These are phyloP conservation scores for Mycogone perniciosa DNA, from an alignment of 2,329 filamentous ascomycete genomes.

Conservation along the genomic window DNA sequence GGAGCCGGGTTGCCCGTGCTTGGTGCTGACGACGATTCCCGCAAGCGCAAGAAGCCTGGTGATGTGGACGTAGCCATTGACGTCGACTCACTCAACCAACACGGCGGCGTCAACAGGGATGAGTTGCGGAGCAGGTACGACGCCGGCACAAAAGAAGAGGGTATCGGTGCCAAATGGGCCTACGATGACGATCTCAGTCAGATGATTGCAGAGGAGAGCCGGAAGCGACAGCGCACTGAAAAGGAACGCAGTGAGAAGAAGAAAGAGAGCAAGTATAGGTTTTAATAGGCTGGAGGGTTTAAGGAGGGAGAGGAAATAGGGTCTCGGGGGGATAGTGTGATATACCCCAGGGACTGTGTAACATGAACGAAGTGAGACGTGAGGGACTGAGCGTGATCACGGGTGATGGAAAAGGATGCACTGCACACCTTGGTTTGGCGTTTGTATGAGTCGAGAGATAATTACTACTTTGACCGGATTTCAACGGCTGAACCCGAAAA, in stretches of 20 bases:
- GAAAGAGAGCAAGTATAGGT: conserved; percentile 49
- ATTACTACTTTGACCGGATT: too few species aligned
- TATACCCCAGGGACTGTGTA: neutral
- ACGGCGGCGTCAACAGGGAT: conserved; percentile 78
- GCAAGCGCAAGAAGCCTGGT: conserved; percentile 92
- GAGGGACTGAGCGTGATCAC: neutral
- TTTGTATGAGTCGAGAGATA: too few species aligned
- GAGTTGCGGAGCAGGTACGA: conserved; percentile 78
- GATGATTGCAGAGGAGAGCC: conserved; percentile 90
- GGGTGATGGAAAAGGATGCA: too few species aligned
- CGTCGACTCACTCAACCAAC: conserved; percentile 67
- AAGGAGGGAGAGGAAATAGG: neutral
- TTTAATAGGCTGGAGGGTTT: conserved; percentile 23
- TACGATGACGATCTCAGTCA: conserved; percentile 85
- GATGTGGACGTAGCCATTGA: conserved; percentile 93
- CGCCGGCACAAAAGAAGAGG: conserved; percentile 58
- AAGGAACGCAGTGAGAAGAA: conserved; percentile 67
- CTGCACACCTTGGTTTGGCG: too few species aligned
- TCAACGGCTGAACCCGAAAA: too few species aligned
- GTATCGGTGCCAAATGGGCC: conserved; percentile 61
- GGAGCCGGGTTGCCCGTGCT: conserved; percentile 58
- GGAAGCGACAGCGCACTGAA: conserved; percentile 85
- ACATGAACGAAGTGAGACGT: neutral
- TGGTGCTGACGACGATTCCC: conserved; percentile 67
- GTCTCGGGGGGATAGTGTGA: neutral